Evolutionary conservation across 1,284 basidiomycete species (phyloP).

Genomic region (Schizopora paradoxa): DNA sequence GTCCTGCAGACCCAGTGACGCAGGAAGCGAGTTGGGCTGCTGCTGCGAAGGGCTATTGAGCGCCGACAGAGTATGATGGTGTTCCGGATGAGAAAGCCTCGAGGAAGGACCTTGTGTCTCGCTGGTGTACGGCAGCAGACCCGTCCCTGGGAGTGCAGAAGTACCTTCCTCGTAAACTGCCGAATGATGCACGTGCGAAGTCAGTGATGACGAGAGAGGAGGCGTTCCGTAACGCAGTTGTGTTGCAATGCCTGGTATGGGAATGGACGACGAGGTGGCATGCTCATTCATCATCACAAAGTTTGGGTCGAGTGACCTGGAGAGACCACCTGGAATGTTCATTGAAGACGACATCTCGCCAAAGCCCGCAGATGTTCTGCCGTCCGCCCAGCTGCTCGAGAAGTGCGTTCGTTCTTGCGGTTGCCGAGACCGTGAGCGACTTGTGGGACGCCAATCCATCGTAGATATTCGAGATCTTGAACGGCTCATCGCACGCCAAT

Average conservation of each 20-base stretch:
- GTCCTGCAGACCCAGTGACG: conserved; percentile 46
- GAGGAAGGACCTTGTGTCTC: conserved; percentile 11
- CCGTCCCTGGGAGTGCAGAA: conserved; percentile 22
- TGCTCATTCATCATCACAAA: conserved; percentile 10
- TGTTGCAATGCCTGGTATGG: conserved; percentile 44
- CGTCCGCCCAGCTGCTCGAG: conserved; percentile 35
- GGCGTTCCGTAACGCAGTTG: conserved; percentile 49
- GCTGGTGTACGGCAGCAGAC: conserved; percentile 2
- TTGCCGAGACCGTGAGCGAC: conserved; percentile 69
- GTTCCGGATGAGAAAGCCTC: conserved; percentile 34
- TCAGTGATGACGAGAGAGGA: conserved; percentile 30
- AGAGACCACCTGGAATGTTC: conserved; percentile 2
- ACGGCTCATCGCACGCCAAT: conserved; percentile 90
- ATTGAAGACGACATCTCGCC: conserved; percentile 12
- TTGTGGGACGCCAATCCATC: conserved; percentile 76
- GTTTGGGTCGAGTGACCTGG: conserved; percentile 16
- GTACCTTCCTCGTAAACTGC: conserved; percentile 57
- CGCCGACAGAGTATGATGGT: conserved; percentile 37
- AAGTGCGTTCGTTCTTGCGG: conserved; percentile 41
- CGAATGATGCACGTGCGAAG: conserved; percentile 36
- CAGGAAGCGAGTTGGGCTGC: conserved; percentile 64
- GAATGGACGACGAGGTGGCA: conserved; percentile 20
- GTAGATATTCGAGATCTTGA: conserved; percentile 90
- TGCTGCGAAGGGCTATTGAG: conserved; percentile 44
- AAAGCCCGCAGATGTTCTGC: conserved; percentile 36